Base-by-base conservation (phyloP, 352 stramenopile genomes). In the Phytophthora sansomeana region DNA sequence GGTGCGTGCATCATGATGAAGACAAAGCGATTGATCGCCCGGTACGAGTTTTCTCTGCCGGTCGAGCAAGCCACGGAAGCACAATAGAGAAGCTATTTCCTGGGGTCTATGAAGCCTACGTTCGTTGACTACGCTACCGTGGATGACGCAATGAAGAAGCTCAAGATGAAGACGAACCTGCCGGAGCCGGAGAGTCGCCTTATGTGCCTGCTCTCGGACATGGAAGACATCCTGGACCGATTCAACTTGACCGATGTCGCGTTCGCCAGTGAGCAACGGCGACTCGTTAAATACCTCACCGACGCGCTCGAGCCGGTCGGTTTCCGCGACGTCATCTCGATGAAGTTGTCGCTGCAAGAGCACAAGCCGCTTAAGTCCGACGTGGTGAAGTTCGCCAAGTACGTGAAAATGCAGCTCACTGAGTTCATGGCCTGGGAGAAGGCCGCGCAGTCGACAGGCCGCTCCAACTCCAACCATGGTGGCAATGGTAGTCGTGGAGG, bases 371-470 rank as follows among this genome's bases (percentile, higher is more conserved):
- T 19, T 14, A 52, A 52, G 28, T 7, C 36, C 11, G 46, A 52
- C 1, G 46, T 52, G 10, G 46, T 52, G 4, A 11, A 5, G 10
- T 52, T 52, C 4, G 36, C 26, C 24, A 9, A 13, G 10, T 52
- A 14, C 5, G 46, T 39, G 21, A 39, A 13, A 11, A 7, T 21
- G 24, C 46, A 38, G 11, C 28, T 52, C 26, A 33, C 16, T 0
- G 24, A 52, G 28, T 52, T 52, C 46, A 52, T 52, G 46, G 26
- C 46, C 5, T 52, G 46, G 46, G 46, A 52, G 13, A 26, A 53
- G 16, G 13, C n/a, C 21, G n/a, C 41, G 6, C 41, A 11, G 17
- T 21, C 41, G 21, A 26, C 41, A 17, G 41, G n/a, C 4, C 41
- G 13, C 1, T 17, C 8, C 2, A 47, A 14, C 8, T 47, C 8